These are phyloP conservation scores for Cutaneotrichosporon sp. DNA, from an alignment of 1,284 basidiomycete genomes.

Conservation along the genomic window DNA sequence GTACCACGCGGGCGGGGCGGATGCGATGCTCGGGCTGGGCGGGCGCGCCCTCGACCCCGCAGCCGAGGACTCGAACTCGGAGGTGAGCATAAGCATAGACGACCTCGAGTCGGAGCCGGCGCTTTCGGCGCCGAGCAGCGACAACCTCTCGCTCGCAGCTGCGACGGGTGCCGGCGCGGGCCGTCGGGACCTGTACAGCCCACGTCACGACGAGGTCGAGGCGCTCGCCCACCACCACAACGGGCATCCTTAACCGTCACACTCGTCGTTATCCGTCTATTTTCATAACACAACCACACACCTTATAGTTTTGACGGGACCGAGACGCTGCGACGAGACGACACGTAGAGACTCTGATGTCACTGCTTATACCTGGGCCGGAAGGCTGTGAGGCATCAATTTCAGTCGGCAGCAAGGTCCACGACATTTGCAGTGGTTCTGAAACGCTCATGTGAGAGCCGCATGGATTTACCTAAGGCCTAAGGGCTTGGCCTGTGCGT, in stretches of 20 bases:
- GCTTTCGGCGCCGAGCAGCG: constrained; percentile 19
- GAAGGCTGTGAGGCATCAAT: no score
- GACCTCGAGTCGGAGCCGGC: constrained; percentile 22
- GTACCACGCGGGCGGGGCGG: constrained; percentile 50
- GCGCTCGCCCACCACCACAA: constrained; percentile 5
- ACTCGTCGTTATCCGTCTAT: neutral
- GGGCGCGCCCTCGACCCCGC: constrained; percentile 47
- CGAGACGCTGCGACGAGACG: neutral
- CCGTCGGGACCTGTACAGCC: constrained; percentile 4
- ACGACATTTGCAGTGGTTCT: no score
- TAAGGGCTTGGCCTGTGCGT: no score
- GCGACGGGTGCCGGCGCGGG: neutral
- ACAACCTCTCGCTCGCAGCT: constrained; percentile 16
- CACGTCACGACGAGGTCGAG: constrained; percentile 10
- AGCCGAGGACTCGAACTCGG: constrained; percentile 21
- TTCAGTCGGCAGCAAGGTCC: no score
- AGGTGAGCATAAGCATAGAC: constrained; percentile 21
- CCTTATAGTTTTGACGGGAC: constrained; percentile 6
- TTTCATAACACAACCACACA: neutral
- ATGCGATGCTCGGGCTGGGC: constrained; percentile 46
- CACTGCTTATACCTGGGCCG: neutral
- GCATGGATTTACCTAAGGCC: no score
- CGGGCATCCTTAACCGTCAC: constrained; percentile 2
- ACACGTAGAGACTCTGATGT: neutral
- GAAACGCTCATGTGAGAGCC: no score